phyloP scores from a whole-genome alignment of 352 stramenopile genomes.

The Pythium rishiriense region DNA sequence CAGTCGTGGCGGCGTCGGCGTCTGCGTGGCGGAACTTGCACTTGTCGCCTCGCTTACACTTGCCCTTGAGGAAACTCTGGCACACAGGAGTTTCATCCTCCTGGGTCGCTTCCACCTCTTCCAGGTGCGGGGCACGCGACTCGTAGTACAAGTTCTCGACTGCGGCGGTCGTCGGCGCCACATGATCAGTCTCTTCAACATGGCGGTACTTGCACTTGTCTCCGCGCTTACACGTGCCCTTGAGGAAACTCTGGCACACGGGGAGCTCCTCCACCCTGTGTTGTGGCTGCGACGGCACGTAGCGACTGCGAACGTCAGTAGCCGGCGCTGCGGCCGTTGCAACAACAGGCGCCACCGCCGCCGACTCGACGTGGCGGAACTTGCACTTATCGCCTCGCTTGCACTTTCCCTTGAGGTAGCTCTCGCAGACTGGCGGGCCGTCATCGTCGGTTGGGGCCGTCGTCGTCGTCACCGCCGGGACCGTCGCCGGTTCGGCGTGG shows the following conservation, averaged over 20 bases:
- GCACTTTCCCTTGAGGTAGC: conserved; percentile 43
- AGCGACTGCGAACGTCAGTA: background rate
- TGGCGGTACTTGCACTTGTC: conserved; percentile 26
- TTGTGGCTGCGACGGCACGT: background rate
- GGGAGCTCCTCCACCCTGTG: conserved; percentile 14
- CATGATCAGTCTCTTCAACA: background rate
- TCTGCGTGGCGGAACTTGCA: conserved; percentile 34
- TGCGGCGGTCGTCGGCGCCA: background rate
- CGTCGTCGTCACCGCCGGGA: background rate
- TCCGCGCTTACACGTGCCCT: conserved; percentile 46
- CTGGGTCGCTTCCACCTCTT: background rate
- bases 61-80: conserved; percentile 38
- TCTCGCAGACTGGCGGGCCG: conserved; percentile 35
- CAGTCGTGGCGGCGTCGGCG: background rate
- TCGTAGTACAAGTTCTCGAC: background rate
- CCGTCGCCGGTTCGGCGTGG: background rate
- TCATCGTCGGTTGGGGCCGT: background rate
- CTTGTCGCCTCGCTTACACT: conserved; percentile 38
- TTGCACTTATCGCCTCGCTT: conserved; percentile 39
- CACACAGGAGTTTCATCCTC: conserved; percentile 21
- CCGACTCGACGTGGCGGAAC: conserved; percentile 26
- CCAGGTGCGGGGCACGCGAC: background rate
- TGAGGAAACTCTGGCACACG: conserved; percentile 36
- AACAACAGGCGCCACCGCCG: background rate
- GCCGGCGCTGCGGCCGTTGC: no score